A percentile compares a stretch with the other conserved stretches of the same genome.
These are phyloP conservation scores for Aspergillus sclerotialis DNA, from an alignment of 2,329 filamentous ascomycete species.

Conservation along the genomic window DNA sequence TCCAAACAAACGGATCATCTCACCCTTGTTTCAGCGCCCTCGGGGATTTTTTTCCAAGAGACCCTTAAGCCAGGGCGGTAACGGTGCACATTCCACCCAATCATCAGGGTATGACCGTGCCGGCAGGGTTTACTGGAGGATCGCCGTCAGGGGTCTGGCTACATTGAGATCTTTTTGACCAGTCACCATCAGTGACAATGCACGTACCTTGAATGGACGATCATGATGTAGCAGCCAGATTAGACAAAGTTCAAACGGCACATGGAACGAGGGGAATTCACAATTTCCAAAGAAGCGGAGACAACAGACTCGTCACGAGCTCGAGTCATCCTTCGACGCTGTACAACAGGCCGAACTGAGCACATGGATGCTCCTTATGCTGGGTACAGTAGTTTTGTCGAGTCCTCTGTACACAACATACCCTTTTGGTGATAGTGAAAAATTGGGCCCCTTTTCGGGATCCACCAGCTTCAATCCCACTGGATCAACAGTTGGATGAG, in stretches of 20 bases:
- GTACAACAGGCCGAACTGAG: neutral
- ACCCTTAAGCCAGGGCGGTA: neutral
- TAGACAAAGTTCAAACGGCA: neutral
- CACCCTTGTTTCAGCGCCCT: neutral
- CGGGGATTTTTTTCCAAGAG: neutral
- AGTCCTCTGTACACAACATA: neutral
- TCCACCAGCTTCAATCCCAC: neutral
- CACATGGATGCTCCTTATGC: neutral
- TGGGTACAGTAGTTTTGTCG: neutral
- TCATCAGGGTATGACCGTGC: no score
- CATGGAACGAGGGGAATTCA: neutral
- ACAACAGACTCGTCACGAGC: neutral
- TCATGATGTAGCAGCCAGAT: neutral
- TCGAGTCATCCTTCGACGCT: neutral
- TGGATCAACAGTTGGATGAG: neutral
- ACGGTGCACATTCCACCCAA: neutral
- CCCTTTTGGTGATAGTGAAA: neutral
- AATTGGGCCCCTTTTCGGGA: neutral
- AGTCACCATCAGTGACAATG: no score
- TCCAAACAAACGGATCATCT: neutral
- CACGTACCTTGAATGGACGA: neutral
- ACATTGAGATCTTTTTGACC: neutral
- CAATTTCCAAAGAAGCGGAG: neutral
- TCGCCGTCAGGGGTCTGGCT: neutral
- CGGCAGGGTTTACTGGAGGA: neutral